These are phyloP conservation scores for Leptographium flavum DNA, from an alignment of 2,329 filamentous ascomycete genomes.

Conservation along the genomic window DNA sequence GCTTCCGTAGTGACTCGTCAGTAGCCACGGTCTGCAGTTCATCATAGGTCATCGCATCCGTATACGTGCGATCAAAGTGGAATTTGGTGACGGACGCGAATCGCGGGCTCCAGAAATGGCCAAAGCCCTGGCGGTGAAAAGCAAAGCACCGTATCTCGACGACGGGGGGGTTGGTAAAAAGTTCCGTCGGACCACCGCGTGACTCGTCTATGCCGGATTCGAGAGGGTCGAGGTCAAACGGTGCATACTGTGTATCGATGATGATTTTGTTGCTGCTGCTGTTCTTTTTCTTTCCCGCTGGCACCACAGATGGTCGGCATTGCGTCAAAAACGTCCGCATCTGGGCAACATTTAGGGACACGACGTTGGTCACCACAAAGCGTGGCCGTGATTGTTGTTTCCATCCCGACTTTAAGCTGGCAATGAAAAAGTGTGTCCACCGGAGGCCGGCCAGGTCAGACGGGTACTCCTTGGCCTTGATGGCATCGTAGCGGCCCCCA, in stretches of 20 bases:
- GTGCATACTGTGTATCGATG: neutral
- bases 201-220: conserved; percentile 28
- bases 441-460: conserved; percentile 34
- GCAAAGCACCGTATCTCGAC: conserved; percentile 70
- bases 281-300: conserved; percentile 22
- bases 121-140: conserved; percentile 59
- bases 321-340: conserved; percentile 35
- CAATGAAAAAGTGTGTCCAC: conserved; percentile 74
- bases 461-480: conserved; percentile 39
- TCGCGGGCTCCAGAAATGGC: conserved; percentile 57
- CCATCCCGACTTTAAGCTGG: conserved; percentile 43
- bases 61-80: conserved; percentile 58
- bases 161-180: conserved; percentile 59
- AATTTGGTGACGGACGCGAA: conserved; percentile 67
- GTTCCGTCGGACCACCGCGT: conserved; percentile 25
- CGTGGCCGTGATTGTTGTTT: conserved; percentile 37
- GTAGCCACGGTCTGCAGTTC: conserved; percentile 52
- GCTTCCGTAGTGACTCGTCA: conserved; percentile 19
- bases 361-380: conserved; percentile 53
- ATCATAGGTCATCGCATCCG: conserved; percentile 53
- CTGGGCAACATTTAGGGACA: conserved; percentile 38
- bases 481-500: conserved; percentile 56
- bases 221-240: conserved; percentile 28
- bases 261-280: conserved; percentile 4
- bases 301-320: conserved; percentile 29